Percentiles rank a stretch among this genome's conserved stretches.
These are phyloP conservation scores for Colletotrichum musae DNA, from an alignment of 2,329 filamentous ascomycete genomes.

Conservation along the genomic window DNA sequence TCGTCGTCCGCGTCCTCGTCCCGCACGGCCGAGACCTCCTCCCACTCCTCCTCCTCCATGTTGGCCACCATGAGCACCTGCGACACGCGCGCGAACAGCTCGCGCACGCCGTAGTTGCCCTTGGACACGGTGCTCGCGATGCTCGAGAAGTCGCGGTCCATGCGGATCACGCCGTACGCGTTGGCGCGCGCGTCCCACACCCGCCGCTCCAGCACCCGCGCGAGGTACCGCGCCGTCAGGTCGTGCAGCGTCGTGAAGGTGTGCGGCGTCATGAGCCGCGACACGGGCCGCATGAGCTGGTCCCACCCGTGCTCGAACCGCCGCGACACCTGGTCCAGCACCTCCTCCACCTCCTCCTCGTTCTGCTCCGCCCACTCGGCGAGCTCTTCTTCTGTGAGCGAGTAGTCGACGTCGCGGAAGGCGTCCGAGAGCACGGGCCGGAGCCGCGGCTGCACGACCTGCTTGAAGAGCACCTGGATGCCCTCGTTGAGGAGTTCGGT, in stretches of 20 bases:
- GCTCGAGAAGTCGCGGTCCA: conserved; percentile 87
- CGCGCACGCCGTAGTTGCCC: conserved; percentile 83
- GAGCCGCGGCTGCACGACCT: conserved; percentile 87
- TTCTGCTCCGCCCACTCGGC: conserved; percentile 68
- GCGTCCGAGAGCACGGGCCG: conserved; percentile 88
- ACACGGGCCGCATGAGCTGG: conserved; percentile 85
- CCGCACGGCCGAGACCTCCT: conserved; percentile 70
- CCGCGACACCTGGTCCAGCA: conserved; percentile 78
- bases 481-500: conserved; percentile 87
- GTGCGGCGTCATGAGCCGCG: conserved; percentile 83
- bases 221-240: conserved; percentile 80
- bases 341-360: conserved; percentile 67
- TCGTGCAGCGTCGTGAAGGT: conserved; percentile 85
- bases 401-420: conserved; percentile 93
- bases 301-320: conserved; percentile 92
- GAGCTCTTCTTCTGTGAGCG: conserved; percentile 74
- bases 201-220: conserved; percentile 87
- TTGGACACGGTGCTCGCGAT: conserved; percentile 78
- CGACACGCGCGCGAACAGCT: conserved; percentile 80
- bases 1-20: conserved; percentile 58
- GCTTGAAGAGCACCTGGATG: conserved; percentile 86
- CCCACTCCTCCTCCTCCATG: conserved; percentile 97
- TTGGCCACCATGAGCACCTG: conserved; percentile 91
- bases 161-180: conserved; percentile 83
- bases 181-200: conserved; percentile 86